Evolutionary conservation across 139 green algal species (phyloP).

Genomic region (Chlamydomonas eustigma): DNA sequence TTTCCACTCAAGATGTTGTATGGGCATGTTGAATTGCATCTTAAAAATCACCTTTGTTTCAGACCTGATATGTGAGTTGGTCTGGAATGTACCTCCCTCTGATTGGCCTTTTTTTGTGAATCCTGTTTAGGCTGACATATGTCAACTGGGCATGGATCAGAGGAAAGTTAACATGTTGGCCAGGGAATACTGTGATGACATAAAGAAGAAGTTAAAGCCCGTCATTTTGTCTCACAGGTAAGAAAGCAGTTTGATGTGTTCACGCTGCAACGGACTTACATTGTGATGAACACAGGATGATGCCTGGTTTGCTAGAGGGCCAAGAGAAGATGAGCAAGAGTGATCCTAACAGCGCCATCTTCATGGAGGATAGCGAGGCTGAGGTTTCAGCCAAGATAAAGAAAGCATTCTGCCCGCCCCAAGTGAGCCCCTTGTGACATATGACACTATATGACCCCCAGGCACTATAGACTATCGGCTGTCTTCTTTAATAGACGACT

Average conservation of each 20-base stretch:
- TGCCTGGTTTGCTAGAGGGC: slow-evolving; percentile 87
- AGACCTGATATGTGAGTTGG: neutral
- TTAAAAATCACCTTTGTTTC: too few relatives aligned
- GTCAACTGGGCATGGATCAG: slow-evolving; percentile 98
- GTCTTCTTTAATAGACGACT: too few relatives aligned
- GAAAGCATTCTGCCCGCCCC: slow-evolving; percentile 93
- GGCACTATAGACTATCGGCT: too few relatives aligned
- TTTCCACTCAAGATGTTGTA: neutral
- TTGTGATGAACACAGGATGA: too few relatives aligned
- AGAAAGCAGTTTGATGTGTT: too few relatives aligned
- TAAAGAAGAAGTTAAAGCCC: slow-evolving; percentile 94
- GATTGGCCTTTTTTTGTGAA: slow-evolving; percentile 31
- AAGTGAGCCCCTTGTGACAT: slow-evolving; percentile 31
- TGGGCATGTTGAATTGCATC: too few relatives aligned
- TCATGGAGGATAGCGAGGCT: slow-evolving; percentile 90
- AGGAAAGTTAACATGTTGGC: slow-evolving; percentile 98
- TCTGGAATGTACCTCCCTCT: too few relatives aligned
- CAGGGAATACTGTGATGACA: slow-evolving; percentile 93
- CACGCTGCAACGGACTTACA: too few relatives aligned
- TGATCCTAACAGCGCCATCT: slow-evolving; percentile 96
- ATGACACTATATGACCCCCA: too few relatives aligned
- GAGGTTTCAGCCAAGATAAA: slow-evolving; percentile 98
- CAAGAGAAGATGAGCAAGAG: slow-evolving; percentile 99
- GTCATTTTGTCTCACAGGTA: slow-evolving; percentile 92
- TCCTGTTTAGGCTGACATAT: slow-evolving; percentile 97